A percentile compares a stretch with the other conserved stretches of the same genome.
phyloP scores from a whole-genome alignment of 345 rosid species.

The Syzygium oleosum region DNA sequence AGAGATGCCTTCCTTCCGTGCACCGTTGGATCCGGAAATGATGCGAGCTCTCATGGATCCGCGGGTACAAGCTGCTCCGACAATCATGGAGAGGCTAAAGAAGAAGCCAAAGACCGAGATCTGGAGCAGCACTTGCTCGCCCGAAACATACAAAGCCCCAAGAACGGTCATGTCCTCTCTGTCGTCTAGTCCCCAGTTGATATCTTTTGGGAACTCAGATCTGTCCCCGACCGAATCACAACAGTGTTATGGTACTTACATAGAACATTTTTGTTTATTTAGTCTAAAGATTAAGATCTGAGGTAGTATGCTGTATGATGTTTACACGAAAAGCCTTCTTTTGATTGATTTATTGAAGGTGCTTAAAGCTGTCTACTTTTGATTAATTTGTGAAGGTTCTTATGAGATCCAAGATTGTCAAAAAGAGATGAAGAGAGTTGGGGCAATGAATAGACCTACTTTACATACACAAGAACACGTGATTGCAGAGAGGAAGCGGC shows the following conservation, averaged over 20 bases:
- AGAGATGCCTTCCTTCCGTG: background rate
- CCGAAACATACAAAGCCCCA: background rate
- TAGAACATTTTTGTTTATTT: background rate
- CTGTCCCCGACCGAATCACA: slow-evolving; percentile 3
- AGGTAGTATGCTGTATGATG: slow-evolving; percentile 2
- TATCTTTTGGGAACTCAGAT: slow-evolving; percentile 26
- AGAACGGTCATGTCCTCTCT: slow-evolving; percentile 7
- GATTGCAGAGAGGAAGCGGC: slow-evolving; percentile 76
- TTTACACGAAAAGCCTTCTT: background rate
- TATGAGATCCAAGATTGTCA: background rate
- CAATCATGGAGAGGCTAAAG: slow-evolving; percentile 6
- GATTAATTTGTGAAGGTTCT: background rate
- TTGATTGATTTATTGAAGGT: too few species aligned
- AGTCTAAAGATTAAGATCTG: background rate
- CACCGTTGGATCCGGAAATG: background rate
- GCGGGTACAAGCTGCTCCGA: background rate
- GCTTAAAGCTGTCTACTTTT: slow-evolving; percentile 41
- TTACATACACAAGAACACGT: slow-evolving; percentile 64
- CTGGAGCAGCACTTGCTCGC: slow-evolving; percentile 16
- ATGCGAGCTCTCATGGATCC: background rate
- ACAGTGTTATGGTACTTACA: background rate
- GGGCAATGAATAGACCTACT: slow-evolving; percentile 24
- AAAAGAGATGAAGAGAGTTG: slow-evolving; percentile 7
- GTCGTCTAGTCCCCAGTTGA: slow-evolving; percentile 27
- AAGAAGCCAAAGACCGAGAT: slow-evolving; percentile 29